Evolutionary conservation across 2,329 filamentous ascomycete genomes (phyloP).

Genomic region (Ascochyta koolunga): DNA sequence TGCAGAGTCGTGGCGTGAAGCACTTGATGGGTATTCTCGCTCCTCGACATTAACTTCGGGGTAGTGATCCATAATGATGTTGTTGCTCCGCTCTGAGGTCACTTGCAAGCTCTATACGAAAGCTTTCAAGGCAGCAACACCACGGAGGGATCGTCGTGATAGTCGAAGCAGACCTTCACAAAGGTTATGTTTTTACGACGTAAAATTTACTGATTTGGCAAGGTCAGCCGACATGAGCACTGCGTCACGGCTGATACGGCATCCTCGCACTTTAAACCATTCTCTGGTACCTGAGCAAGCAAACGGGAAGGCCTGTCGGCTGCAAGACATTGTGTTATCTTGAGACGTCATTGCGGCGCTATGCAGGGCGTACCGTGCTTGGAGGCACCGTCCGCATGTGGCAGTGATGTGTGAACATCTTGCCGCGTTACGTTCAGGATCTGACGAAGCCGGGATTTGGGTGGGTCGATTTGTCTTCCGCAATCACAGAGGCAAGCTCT

Average conservation of each 20-base stretch:
- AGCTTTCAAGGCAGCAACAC: conserved; percentile 3
- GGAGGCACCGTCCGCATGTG: conserved; percentile 3
- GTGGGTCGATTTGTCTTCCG: conserved; percentile 12
- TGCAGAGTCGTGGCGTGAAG: conserved; percentile 27
- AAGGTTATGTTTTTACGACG: background rate
- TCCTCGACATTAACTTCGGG: conserved; percentile 30
- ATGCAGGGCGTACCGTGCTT: conserved; percentile 8
- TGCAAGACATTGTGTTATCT: conserved; percentile 14
- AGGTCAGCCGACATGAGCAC: background rate
- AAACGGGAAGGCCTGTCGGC: background rate
- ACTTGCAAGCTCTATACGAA: conserved; percentile 1
- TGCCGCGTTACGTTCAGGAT: conserved; percentile 8
- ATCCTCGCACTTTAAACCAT: conserved; percentile 1
- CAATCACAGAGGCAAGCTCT: conserved; percentile 4
- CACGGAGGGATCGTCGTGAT: conserved; percentile 2
- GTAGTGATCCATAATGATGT: conserved; percentile 32
- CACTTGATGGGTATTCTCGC: conserved; percentile 21
- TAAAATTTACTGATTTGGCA: conserved; percentile 6
- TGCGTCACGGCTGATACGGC: background rate
- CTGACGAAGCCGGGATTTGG: conserved; percentile 9
- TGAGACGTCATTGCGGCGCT: conserved; percentile 13
- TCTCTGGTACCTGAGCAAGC: conserved; percentile 1
- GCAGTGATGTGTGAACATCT: conserved; percentile 12
- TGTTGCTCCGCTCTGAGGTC: conserved; percentile 14
- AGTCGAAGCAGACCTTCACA: background rate